Percentiles rank a stretch among this genome's conserved stretches.
Evolutionary conservation across 768 basidiomycete genomes (phyloP).

Genomic region (Calocybe cyanea): DNA sequence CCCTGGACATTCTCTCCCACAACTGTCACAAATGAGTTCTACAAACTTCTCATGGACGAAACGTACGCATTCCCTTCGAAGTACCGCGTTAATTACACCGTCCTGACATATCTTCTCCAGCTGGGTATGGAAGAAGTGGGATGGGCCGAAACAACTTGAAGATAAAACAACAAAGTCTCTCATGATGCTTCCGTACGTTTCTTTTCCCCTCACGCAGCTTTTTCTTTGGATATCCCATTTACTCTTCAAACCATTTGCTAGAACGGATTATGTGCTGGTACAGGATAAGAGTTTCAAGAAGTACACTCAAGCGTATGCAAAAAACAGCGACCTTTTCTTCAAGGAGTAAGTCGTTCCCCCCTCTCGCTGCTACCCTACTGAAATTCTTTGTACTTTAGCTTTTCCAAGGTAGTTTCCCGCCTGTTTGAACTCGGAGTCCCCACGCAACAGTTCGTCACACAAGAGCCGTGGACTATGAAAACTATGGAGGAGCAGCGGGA

Average conservation of each 20-base stretch:
- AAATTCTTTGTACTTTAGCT: constrained; percentile 47
- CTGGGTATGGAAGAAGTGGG: constrained; percentile 96
- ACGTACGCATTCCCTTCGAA: constrained; percentile 39
- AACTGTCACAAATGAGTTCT: constrained; percentile 84
- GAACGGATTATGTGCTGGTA: constrained; percentile 83
- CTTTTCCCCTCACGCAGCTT: background rate
- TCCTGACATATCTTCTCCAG: constrained; percentile 22
- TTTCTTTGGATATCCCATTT: constrained; percentile 3
- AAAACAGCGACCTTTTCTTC: constrained; percentile 85
- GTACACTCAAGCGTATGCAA: constrained; percentile 81
- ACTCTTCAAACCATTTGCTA: constrained; percentile 19
- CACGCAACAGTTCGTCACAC: constrained; percentile 61
- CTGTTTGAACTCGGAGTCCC: constrained; percentile 96
- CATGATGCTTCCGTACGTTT: constrained; percentile 92
- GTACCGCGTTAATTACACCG: background rate
- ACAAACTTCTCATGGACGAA: constrained; percentile 81
- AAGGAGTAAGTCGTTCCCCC: constrained; percentile 64
- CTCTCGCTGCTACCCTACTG: no score
- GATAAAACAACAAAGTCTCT: constrained; percentile 86
- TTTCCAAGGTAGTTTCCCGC: constrained; percentile 70
- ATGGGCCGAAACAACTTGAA: constrained; percentile 88
- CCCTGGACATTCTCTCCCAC: constrained; percentile 97
- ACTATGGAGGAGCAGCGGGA: constrained; percentile 42
- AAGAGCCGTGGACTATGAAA: constrained; percentile 77
- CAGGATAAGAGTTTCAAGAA: constrained; percentile 94